Evolutionary conservation across 441 rosid genomes (phyloP).

Genomic region (Viola pubescens): DNA sequence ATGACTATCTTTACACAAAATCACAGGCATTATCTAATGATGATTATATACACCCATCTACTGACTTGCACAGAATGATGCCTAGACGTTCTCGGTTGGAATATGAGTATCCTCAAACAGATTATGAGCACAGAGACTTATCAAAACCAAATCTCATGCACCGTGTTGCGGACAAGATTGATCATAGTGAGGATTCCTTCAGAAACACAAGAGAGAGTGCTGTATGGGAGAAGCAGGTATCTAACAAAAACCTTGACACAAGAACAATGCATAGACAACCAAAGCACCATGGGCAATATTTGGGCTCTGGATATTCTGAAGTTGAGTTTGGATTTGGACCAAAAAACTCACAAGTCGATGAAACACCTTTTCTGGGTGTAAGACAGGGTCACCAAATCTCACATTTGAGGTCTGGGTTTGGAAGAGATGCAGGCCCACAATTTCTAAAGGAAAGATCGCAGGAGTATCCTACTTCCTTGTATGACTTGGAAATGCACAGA

Average conservation of each 20-base stretch:
- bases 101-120: conserved; percentile 25
- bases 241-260: conserved; percentile 26
- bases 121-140: conserved; percentile 30
- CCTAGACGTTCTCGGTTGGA: conserved; percentile 27
- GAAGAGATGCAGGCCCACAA: conserved; percentile 34
- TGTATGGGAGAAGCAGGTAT: conserved; percentile 24
- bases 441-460: conserved; percentile 28
- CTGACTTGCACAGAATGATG: conserved; percentile 23
- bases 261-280: conserved; percentile 25
- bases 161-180: conserved; percentile 25
- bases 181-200: conserved; percentile 25
- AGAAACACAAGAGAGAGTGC: conserved; percentile 27
- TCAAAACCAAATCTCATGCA: conserved; percentile 28
- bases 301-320: conserved; percentile 25
- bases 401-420: conserved; percentile 36
- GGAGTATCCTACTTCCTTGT: conserved; percentile 20
- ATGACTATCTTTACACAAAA: conserved; percentile 29
- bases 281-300: conserved; percentile 28
- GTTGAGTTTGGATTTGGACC: conserved; percentile 29
- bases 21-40: conserved; percentile 24
- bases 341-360: conserved; percentile 28
- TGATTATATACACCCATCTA: conserved; percentile 29
- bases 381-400: conserved; percentile 25
- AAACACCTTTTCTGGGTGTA: conserved; percentile 21
- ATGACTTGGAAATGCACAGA: conserved; percentile 28